Percentiles rank a stretch among this genome's conserved stretches.
Conservation (phyloP, 2,329 filamentous ascomycete species). For the Sporothrix schenckii region DNA sequence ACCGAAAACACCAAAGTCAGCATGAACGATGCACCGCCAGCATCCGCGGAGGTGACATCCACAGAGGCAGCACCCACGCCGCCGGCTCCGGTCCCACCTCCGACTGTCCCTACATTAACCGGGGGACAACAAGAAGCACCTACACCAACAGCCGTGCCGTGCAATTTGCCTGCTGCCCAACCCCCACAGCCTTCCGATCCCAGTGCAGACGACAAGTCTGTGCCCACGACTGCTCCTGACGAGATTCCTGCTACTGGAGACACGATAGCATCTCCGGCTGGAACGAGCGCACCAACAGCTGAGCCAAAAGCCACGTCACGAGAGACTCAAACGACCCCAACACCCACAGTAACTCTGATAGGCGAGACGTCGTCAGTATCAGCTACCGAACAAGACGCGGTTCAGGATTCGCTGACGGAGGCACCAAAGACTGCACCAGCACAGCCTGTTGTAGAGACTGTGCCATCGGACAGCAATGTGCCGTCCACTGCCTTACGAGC, state of each 20-base stretch:
- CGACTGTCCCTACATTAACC: background rate
- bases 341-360: background rate
- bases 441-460: background rate
- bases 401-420: background rate
- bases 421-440: background rate
- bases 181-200: background rate
- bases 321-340: background rate
- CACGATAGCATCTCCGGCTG: background rate
- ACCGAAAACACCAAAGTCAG: background rate
- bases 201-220: background rate
- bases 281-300: background rate
- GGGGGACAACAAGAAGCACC: background rate
- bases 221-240: background rate
- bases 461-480: background rate
- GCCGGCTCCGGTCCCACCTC: background rate
- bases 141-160: background rate
- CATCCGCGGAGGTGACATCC: background rate
- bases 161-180: background rate
- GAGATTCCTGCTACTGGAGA: background rate
- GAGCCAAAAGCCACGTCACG: background rate
- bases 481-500: background rate
- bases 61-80: background rate
- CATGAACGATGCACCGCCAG: conserved; percentile 2
- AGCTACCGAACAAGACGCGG: background rate
- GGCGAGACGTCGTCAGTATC: background rate